phyloP scores from a whole-genome alignment of 345 rosid species.

The Trapa bicornis region DNA sequence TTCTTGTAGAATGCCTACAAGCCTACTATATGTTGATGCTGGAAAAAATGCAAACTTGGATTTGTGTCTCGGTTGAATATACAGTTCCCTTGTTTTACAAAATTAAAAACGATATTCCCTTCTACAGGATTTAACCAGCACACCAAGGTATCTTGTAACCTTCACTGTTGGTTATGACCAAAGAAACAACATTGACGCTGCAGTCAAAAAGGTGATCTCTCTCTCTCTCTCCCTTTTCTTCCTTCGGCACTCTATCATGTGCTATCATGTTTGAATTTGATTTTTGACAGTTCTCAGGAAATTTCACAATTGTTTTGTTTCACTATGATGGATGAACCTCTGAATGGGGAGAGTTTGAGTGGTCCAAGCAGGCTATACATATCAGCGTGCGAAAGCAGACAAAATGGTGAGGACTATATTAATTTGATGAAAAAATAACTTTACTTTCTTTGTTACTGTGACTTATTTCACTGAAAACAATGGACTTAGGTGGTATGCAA shows the following conservation, averaged over 20 bases:
- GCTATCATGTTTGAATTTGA: slow-evolving; percentile 9
- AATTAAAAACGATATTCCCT: slow-evolving; percentile 4
- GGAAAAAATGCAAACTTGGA: neutral
- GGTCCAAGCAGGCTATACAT: slow-evolving; percentile 92
- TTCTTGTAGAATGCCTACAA: neutral
- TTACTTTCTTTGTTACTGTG: neutral
- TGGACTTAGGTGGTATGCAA: slow-evolving; percentile 89
- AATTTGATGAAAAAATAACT: neutral
- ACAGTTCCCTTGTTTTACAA: neutral
- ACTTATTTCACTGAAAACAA: slow-evolving; percentile 11
- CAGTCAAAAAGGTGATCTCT: slow-evolving; percentile 73
- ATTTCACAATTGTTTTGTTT: slow-evolving; percentile 79
- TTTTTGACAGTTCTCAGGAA: slow-evolving; percentile 63
- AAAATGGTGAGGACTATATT: slow-evolving; percentile 49
- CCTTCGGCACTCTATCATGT: neutral
- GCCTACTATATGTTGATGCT: neutral
- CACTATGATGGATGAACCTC: slow-evolving; percentile 84
- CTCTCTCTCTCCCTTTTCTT: neutral
- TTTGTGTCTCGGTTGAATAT: neutral
- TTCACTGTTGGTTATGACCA: slow-evolving; percentile 87
- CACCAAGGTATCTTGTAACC: slow-evolving; percentile 73
- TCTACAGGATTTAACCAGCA: slow-evolving; percentile 59
- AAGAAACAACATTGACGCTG: slow-evolving; percentile 69
- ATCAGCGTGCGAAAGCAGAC: slow-evolving; percentile 79
- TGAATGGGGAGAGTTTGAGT: slow-evolving; percentile 97